Base-by-base conservation (phyloP, 2,329 filamentous ascomycete species). In the Epichloe coenophiala region DNA sequence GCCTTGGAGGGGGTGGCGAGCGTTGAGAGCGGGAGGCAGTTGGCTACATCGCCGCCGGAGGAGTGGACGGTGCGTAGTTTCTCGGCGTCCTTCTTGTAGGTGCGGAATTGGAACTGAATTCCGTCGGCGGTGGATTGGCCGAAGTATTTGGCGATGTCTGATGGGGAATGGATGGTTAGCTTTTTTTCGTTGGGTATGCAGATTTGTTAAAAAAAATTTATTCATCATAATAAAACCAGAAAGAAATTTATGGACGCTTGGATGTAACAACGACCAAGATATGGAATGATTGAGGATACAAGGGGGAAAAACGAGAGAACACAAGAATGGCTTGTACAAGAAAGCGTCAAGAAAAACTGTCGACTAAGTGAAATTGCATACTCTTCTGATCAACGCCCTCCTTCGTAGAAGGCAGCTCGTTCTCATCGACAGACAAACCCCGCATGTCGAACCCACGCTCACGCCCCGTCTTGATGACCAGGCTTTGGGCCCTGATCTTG, bases 81-180 rank as follows among this genome's bases (percentile, higher is more conserved):
- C 39, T 75, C 71, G 33, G 73, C 77, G 33, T 78, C 69, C 37
- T 67, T 68, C 62, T 78, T 80, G 64, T 81, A 73, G 23, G 61
- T 54, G 1, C 78, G 72, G 58, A 83, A 80, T 58, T 81, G 78
- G 60, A 78, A 83, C 56, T 74, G 71, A n/a, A 82, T 72, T 8
- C 79, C 79, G 19, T 71, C 71, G 0, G 69, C 60, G 0, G 78
- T 83, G 3, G 75, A 78, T 51, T 78, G 76, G 27, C 78, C 78
- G 55, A 78, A 82, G 62, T 76, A 74, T 53, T 73, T 76, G 53
- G 75, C 72, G 47, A 82, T 80, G 42, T 79, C 78, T 82, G 46
- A 13, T 15, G 11, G n/a, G n/a, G 23, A 6, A 3, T 31, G 27
- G 1, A 31, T 9, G 7, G 44, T 57, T 47, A 60, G 55, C 49